Base-by-base conservation (phyloP, 495 filamentous ascomycete species). In the Penicillium fimorum region DNA sequence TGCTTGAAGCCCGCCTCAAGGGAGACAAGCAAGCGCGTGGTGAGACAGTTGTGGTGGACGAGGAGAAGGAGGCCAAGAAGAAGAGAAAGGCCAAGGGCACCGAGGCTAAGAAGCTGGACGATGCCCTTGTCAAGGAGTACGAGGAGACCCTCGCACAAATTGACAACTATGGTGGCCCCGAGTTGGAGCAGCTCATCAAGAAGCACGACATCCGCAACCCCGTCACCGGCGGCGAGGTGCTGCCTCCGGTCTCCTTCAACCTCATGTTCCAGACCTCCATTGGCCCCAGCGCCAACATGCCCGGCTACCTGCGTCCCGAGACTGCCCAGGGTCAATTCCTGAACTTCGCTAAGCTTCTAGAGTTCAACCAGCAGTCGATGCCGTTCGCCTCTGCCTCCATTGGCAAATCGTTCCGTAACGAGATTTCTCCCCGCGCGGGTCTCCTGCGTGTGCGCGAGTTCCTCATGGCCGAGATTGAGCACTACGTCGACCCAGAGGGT, bases 1-100 rank as follows among this genome's bases (percentile, higher is more conserved):
- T 96, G 27, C 81, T 98, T 22, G 92, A 96, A 76, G 70, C 79
- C 30, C 81, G 94, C 24, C 73, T 98, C 47, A 91, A 90, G 74
- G 87, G 86, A 46, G 84, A 92, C 73, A 88, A 89, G 74, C 82
- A 88, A 66, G 87, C 88, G 20, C 86, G 88, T 51, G 87, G 87
- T 53, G 76, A 89, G 64, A 86, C 84, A 70, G 76, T 88, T 2
- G 84, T 79, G 57, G 82, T 84, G 53, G 88, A 91, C 57, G 79
- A 78, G 56, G 76, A 76, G 65, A 84, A 85, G 70, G 80, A 84
- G 54, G 80, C 78, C 40, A 84, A 85, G 73, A 84, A 83, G 75
- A 87, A 86, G 75, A 83, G 81, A 69, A 85, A 87, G 66, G 68
- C 74, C 59, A 84, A 82, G 64, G 75, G 73, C 32, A 76, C 72